These are phyloP conservation scores for Aspergillus piperis DNA, from an alignment of 2,329 filamentous ascomycete species.

Conservation along the genomic window DNA sequence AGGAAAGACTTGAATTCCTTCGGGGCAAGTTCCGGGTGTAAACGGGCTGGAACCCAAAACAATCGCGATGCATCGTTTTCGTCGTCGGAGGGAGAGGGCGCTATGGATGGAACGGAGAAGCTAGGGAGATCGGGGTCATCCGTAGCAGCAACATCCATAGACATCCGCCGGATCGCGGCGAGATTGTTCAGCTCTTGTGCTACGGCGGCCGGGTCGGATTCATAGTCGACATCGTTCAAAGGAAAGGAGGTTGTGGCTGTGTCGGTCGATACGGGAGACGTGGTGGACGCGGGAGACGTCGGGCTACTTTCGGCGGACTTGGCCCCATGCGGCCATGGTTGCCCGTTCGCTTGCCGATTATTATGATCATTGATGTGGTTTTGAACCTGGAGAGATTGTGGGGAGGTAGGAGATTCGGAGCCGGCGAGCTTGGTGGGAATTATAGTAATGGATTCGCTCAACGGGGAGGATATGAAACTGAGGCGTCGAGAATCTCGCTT, in stretches of 20 bases:
- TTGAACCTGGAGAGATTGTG: constrained; percentile 31
- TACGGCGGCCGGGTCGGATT: constrained; percentile 84
- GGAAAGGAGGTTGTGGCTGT: constrained; percentile 65
- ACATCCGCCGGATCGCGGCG: constrained; percentile 86
- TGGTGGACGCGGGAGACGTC: constrained; percentile 57
- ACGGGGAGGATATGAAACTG: constrained; percentile 66
- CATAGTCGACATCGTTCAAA: constrained; percentile 83
- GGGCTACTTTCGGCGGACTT: constrained; percentile 51
- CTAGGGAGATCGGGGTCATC: constrained; percentile 59
- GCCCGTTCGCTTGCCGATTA: constrained; percentile 35
- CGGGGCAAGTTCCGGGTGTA: constrained; percentile 92
- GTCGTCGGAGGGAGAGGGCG: constrained; percentile 55
- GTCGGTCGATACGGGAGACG: constrained; percentile 58
- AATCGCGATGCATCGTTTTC: constrained; percentile 85
- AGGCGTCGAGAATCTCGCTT: constrained; percentile 65
- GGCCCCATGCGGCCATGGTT: constrained; percentile 27
- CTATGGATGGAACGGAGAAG: constrained; percentile 44
- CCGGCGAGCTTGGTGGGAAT: constrained; percentile 33
- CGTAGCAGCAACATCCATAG: constrained; percentile 78
- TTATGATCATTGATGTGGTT: constrained; percentile 38
- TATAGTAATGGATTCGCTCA: constrained; percentile 48
- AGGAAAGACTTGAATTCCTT: constrained; percentile 97
- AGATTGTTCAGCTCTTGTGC: constrained; percentile 91
- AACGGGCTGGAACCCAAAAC: constrained; percentile 91
- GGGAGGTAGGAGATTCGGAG: constrained; percentile 30